Base-by-base conservation (phyloP, 345 rosid species). In the Gossypium anomalum region DNA sequence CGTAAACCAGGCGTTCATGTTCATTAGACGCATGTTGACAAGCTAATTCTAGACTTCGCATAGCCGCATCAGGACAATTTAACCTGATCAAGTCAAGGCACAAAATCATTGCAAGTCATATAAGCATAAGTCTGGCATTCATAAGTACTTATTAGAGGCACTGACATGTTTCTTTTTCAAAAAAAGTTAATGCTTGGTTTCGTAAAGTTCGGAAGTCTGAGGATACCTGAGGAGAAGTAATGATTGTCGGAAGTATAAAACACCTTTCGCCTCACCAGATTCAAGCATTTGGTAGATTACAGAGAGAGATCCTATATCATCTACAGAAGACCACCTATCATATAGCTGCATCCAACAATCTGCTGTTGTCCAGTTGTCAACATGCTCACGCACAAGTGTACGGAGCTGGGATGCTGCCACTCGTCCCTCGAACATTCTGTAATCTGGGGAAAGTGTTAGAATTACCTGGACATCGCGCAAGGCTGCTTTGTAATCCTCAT, bases 281-380 rank as follows among this genome's bases (percentile, higher is more conserved):
- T 95, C 98, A 16, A 95, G 99, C 98, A 95, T 95, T 83, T 95
- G 98, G 80, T 93, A 95, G 70, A 95, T 95, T 27, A 95, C 97
- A 9, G 98, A 95, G 76, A 95, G 97, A 53, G 99, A 94, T 45
- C 98, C 99, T 55, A 93, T 91, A 77, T 94, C 99, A 76, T 94
- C 98, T 71, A 95, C 99, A 34, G 90, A 84, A 41, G 98, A 93
- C 99, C 99, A 95, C 77, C 93, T 85, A 71, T 91, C 94, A 77
- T 93, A 95, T 77, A 95, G 78, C 73, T 95, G 99, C 88, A 93
- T 81, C 99, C 99, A 95, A 83, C 97, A 95, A 85, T 95, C 99
- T 1, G 98, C 99, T 0, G 96, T 85, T 44, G 98, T 93, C 98
- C 97, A 95, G 74, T 75, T 89, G 59, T 86, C 99, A 17, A 90